These are phyloP conservation scores for Kodamaea jinghongensis DNA, from an alignment of 805 yeast genomes.

Conservation along the genomic window DNA sequence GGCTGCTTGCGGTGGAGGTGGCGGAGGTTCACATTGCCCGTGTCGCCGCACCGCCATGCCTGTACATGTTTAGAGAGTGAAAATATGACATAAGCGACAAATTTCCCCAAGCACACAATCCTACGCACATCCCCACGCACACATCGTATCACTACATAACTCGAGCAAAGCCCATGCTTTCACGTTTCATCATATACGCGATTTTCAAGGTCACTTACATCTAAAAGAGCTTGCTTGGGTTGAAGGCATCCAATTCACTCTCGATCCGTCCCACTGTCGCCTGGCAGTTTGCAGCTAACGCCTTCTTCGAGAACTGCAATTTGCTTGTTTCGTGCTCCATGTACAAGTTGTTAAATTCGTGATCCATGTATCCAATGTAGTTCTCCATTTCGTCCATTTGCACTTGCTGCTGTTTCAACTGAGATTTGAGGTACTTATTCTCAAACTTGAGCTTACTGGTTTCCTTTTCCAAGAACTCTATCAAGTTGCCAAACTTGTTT, in stretches of 20 bases:
- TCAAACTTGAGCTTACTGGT: constrained; percentile 30
- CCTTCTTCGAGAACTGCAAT: constrained; percentile 1
- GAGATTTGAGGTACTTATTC: constrained; percentile 29
- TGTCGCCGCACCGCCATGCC: too few relatives aligned
- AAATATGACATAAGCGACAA: too few relatives aligned
- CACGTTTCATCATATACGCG: neutral
- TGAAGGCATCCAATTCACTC: constrained; percentile 14
- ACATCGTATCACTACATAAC: too few relatives aligned
- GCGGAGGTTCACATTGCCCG: too few relatives aligned
- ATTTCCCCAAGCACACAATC: too few relatives aligned
- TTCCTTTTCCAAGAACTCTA: constrained; percentile 32
- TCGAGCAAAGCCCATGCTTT: too few relatives aligned
- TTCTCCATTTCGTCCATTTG: constrained; percentile 22
- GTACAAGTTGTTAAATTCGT: constrained; percentile 6
- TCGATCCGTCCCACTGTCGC: constrained; percentile 9
- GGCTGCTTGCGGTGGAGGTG: too few relatives aligned
- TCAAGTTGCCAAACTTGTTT: constrained; percentile 22
- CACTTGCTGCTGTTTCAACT: constrained; percentile 16
- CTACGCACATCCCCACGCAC: too few relatives aligned
- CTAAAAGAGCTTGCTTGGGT: constrained; percentile 8
- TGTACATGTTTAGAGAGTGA: too few relatives aligned
- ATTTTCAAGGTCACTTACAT: too few relatives aligned
- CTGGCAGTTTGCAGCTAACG: constrained; percentile 9
- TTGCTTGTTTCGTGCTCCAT: constrained; percentile 4
- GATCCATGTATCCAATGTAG: constrained; percentile 24